Evolutionary conservation across 345 rosid genomes (phyloP).

Genomic region (Sapria himalayana): DNA sequence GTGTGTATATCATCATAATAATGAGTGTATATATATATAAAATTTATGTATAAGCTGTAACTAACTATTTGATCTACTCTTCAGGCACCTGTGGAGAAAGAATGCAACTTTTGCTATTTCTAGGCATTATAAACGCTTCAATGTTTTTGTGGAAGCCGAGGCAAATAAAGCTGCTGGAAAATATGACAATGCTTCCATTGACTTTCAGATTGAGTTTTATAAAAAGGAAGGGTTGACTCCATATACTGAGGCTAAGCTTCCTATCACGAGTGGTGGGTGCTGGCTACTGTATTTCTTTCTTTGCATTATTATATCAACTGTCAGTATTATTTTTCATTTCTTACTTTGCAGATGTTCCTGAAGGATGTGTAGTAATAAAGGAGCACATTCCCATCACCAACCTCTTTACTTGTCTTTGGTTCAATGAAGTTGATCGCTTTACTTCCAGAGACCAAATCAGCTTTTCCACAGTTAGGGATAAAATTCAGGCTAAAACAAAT

Average conservation of each 20-base stretch:
- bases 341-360: constrained; percentile 77
- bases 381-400: constrained; percentile 90
- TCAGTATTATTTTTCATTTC: constrained; percentile 1
- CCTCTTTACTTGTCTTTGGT: constrained; percentile 93
- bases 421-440: constrained; percentile 90
- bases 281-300: constrained; percentile 4
- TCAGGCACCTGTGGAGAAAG: constrained; percentile 93
- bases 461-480: constrained; percentile 86
- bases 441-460: constrained; percentile 96
- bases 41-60: neutral
- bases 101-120: constrained; percentile 94
- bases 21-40: too few species aligned
- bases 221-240: constrained; percentile 80
- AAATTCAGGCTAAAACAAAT: constrained; percentile 46
- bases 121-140: constrained; percentile 74
- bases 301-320: neutral
- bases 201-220: constrained; percentile 78
- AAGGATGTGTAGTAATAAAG: constrained; percentile 89
- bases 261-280: constrained; percentile 69
- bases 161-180: constrained; percentile 99
- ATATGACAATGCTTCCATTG: constrained; percentile 73
- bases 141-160: constrained; percentile 79
- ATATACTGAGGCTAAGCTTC: constrained; percentile 66
- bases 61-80: constrained; percentile 3
- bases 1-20: too few species aligned